These are phyloP conservation scores for Drechmeria coniospora DNA, from an alignment of 2,329 filamentous ascomycete genomes.

Conservation along the genomic window DNA sequence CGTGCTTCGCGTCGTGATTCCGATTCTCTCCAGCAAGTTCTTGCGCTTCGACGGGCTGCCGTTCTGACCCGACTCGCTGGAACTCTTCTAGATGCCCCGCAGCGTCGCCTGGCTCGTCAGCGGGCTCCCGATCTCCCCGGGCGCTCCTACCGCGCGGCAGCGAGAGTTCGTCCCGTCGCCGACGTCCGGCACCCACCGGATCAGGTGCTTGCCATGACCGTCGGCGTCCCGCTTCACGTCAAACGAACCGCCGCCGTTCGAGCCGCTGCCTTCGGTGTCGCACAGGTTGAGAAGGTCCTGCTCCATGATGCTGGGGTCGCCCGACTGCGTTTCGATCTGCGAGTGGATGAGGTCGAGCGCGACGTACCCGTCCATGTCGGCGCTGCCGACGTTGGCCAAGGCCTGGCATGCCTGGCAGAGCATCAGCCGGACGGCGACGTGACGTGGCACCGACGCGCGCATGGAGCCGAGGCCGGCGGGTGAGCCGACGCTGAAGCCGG, in stretches of 20 bases:
- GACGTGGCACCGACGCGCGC: constrained; percentile 36
- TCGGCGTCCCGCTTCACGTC: constrained; percentile 41
- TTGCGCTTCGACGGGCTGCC: constrained; percentile 6
- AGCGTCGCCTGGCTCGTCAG: constrained; percentile 28
- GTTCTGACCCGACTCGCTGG: constrained; percentile 4
- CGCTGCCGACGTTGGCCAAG: constrained; percentile 21
- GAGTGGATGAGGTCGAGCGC: constrained; percentile 53
- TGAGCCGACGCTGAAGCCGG: constrained; percentile 19
- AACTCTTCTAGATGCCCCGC: constrained; percentile 18
- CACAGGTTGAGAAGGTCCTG: constrained; percentile 68
- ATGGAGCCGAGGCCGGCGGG: constrained; percentile 15
- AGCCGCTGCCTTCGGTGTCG: constrained; percentile 74
- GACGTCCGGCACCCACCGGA: constrained; percentile 42
- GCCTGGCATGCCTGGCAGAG: constrained; percentile 67
- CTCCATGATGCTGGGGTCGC: constrained; percentile 24
- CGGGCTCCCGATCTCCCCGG: constrained; percentile 58
- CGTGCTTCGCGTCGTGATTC: constrained; percentile 1
- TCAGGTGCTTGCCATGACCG: constrained; percentile 21
- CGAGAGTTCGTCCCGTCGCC: constrained; percentile 24
- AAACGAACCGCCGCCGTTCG: constrained; percentile 86
- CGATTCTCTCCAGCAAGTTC: constrained; percentile 7
- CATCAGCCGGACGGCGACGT: constrained; percentile 54
- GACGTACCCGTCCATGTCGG: constrained; percentile 49
- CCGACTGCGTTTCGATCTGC: constrained; percentile 41
- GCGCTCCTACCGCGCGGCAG: constrained; percentile 35